Conservation (phyloP, 177 flowering plant species). For the Vitis hybrid region DNA sequence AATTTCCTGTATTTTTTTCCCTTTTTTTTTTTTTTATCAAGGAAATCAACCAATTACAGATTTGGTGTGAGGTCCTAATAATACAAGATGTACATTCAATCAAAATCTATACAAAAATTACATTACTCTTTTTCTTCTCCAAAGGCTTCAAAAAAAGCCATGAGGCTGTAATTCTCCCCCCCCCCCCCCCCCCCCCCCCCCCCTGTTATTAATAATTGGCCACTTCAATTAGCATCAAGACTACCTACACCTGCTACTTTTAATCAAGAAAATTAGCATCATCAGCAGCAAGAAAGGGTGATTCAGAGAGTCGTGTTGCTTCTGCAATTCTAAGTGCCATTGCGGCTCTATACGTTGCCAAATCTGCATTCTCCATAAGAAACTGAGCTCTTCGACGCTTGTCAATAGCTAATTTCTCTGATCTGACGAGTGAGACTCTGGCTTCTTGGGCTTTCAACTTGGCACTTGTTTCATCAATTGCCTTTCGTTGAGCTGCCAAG, state of each 20-base stretch:
- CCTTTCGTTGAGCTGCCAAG: conserved; percentile 32
- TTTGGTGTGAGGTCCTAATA: conserved; percentile 14
- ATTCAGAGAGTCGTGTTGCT: conserved; percentile 26
- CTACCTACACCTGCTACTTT: background rate
- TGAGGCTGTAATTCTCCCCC: conserved; percentile 4
- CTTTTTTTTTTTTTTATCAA: background rate
- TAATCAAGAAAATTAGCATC: conserved; percentile 25
- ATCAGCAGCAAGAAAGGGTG: conserved; percentile 13
- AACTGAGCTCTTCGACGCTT: conserved; percentile 62
- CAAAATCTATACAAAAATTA: conserved; percentile 26
- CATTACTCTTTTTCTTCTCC: conserved; percentile 8
- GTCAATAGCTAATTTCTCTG: conserved; percentile 31
- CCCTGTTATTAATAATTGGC: background rate
- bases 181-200: background rate
- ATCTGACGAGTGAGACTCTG: conserved; percentile 26
- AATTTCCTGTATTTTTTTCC: conserved; percentile 4
- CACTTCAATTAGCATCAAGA: background rate
- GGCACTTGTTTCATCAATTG: conserved; percentile 32
- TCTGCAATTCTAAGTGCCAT: conserved; percentile 67
- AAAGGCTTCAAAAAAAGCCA: conserved; percentile 23
- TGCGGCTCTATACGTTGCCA: conserved; percentile 59
- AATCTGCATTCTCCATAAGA: conserved; percentile 63
- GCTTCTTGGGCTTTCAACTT: conserved; percentile 43
- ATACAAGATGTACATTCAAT: conserved; percentile 33
- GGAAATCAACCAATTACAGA: conserved; percentile 11